Percentiles rank a stretch among this genome's conserved stretches.
Conservation (phyloP, 352 stramenopile species). For the Pythium graminicola region DNA sequence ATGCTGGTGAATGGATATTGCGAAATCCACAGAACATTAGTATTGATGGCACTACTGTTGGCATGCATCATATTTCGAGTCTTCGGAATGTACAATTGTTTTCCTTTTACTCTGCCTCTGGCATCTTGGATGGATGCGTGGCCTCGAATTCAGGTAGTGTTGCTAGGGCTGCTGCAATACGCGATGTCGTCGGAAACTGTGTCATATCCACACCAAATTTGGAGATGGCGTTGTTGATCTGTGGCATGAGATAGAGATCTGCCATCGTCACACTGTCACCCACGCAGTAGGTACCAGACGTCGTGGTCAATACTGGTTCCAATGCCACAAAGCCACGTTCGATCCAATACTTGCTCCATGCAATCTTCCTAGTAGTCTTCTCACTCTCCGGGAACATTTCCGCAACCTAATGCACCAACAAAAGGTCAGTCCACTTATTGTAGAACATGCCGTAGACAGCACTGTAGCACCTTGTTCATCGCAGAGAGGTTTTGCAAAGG, state of each 20-base stretch:
- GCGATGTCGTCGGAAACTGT: constrained; percentile 80
- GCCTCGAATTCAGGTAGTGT: constrained; percentile 75
- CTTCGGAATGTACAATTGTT: too few species aligned
- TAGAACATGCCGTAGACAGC: too few species aligned
- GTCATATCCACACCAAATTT: constrained; percentile 88
- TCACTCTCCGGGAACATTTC: constrained; percentile 42
- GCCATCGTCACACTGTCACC: constrained; percentile 80
- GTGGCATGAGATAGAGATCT: constrained; percentile 87
- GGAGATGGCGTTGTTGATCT: constrained; percentile 90
- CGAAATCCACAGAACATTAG: too few species aligned
- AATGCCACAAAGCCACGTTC: constrained; percentile 77
- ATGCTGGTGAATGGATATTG: constrained; percentile 87
- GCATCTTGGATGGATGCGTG: constrained; percentile 73
- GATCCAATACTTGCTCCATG: constrained; percentile 68
- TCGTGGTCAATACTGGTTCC: constrained; percentile 57
- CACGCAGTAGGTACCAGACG: constrained; percentile 60
- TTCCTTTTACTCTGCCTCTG: constrained; percentile 56
- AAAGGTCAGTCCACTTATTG: too few species aligned
- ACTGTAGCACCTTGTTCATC: constrained; percentile 43
- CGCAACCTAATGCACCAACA: constrained; percentile 1
- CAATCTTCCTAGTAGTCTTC: constrained; percentile 36
- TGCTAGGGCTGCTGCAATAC: constrained; percentile 61
- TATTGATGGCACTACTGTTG: too few species aligned
- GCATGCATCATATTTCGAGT: too few species aligned
- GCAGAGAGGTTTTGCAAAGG: constrained; percentile 87